phyloP scores from a whole-genome alignment of 768 basidiomycete genomes.

The Agaricus blazei region DNA sequence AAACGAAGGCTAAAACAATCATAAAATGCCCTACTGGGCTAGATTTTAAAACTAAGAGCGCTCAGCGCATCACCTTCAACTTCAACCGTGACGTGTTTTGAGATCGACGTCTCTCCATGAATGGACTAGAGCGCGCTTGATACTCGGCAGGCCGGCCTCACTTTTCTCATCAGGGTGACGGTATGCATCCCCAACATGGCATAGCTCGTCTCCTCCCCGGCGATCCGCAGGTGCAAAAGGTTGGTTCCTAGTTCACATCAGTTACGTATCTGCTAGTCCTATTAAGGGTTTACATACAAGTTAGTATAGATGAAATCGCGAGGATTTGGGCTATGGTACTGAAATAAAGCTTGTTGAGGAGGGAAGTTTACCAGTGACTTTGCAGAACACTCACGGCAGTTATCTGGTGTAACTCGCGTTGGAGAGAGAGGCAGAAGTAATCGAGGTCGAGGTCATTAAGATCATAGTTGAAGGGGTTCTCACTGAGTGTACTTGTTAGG shows the following conservation, averaged over 20 bases:
- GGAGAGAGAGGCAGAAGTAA: conserved; percentile 60
- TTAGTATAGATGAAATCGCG: conserved; percentile 46
- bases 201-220: conserved; percentile 51
- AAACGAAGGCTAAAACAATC: too few species aligned
- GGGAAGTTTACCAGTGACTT: not conserved
- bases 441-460: conserved; percentile 68
- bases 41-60: too few species aligned
- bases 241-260: conserved; percentile 42
- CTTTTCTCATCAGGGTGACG: conserved; percentile 20
- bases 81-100: conserved; percentile 23
- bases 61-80: not conserved
- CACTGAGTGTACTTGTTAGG: conserved; percentile 27
- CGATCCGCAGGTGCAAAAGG: conserved; percentile 66
- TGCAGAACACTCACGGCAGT: conserved; percentile 46
- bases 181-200: conserved; percentile 32
- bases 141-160: conserved; percentile 28
- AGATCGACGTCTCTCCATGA: conserved; percentile 38
- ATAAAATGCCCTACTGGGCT: too few species aligned
- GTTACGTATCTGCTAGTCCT: not conserved
- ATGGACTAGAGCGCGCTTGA: conserved; percentile 34
- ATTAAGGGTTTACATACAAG: conserved; percentile 20
- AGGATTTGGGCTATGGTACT: conserved; percentile 55
- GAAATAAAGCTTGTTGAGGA: conserved; percentile 10
- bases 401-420: conserved; percentile 67
- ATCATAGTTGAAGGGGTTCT: conserved; percentile 67